phyloP scores from a whole-genome alignment of 495 filamentous ascomycete genomes.

The Xylona heveae region DNA sequence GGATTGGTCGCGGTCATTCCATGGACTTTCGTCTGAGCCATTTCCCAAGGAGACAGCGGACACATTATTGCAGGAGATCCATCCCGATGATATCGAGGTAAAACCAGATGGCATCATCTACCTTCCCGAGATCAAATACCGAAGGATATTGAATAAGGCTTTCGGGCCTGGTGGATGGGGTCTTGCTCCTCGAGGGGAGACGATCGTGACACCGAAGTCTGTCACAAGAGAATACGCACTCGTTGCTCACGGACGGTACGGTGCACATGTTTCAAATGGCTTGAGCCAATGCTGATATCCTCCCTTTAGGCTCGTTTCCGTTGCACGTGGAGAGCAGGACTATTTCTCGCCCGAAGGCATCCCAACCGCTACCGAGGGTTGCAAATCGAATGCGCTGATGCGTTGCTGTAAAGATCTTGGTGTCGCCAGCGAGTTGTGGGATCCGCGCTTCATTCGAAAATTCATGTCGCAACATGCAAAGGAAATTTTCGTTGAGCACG shows the following conservation, averaged over 20 bases:
- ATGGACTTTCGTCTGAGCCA: constrained; percentile 55
- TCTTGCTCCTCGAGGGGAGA: constrained; percentile 71
- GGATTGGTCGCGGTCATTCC: constrained; percentile 87
- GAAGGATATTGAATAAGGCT: constrained; percentile 70
- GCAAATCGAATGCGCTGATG: constrained; percentile 91
- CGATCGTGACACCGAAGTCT: constrained; percentile 67
- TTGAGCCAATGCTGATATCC: constrained; percentile 2
- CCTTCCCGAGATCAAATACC: constrained; percentile 95
- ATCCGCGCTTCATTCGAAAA: constrained; percentile 69
- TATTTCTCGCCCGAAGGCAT: constrained; percentile 87
- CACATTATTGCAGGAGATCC: constrained; percentile 43
- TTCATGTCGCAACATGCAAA: constrained; percentile 46
- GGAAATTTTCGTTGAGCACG: constrained; percentile 69
- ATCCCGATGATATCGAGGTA: constrained; percentile 68
- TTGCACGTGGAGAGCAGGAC: constrained; percentile 85
- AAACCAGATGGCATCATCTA: constrained; percentile 95
- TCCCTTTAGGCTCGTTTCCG: constrained; percentile 51
- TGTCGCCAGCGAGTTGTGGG: constrained; percentile 89
- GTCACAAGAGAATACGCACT: constrained; percentile 93
- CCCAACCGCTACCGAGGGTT: constrained; percentile 91
- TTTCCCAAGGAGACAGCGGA: constrained; percentile 60
- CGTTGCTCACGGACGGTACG: constrained; percentile 71
- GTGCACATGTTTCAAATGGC: constrained; percentile 6
- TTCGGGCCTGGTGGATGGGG: constrained; percentile 97
- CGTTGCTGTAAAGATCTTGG: constrained; percentile 96